Evolutionary conservation across 2,329 filamentous ascomycete genomes (phyloP).

Genomic region (Verticillium dahliae): DNA sequence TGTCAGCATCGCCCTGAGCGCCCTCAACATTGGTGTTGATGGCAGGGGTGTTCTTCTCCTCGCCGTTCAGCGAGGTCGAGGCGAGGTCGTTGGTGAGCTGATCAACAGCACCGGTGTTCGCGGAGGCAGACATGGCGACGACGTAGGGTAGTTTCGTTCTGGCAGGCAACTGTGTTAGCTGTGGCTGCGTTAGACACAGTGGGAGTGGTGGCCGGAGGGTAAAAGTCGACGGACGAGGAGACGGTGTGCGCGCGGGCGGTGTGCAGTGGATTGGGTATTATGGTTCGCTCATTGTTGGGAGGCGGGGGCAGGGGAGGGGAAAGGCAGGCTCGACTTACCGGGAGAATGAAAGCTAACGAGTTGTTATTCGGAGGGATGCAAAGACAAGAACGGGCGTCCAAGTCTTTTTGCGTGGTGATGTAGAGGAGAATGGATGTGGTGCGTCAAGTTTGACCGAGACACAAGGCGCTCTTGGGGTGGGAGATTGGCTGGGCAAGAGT

Average conservation of each 20-base stretch:
- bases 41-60: slow-evolving; percentile 57
- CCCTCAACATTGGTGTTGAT: slow-evolving; percentile 65
- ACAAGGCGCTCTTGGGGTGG: slow-evolving; percentile 7
- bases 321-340: slow-evolving; percentile 7
- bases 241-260: too few species aligned
- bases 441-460: slow-evolving; percentile 13
- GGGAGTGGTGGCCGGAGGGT: not conserved
- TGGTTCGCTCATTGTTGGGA: too few species aligned
- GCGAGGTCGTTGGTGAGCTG: slow-evolving; percentile 75
- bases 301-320: not conserved
- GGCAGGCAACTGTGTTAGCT: not conserved
- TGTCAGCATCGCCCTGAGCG: slow-evolving; percentile 51
- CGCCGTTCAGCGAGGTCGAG: slow-evolving; percentile 63
- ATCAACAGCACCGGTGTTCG: slow-evolving; percentile 58
- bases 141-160: slow-evolving; percentile 2
- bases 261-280: too few species aligned
- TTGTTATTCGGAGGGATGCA: not conserved
- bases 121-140: slow-evolving; percentile 54
- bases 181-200: not conserved
- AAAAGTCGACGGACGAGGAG: slow-evolving; percentile 2
- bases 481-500: slow-evolving; percentile 10
- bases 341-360: not conserved
- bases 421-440: slow-evolving; percentile 2
- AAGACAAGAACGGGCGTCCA: not conserved
- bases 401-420: not conserved